Conservation (phyloP, 306 rosid genomes). For the Inga leiocalycina region DNA sequence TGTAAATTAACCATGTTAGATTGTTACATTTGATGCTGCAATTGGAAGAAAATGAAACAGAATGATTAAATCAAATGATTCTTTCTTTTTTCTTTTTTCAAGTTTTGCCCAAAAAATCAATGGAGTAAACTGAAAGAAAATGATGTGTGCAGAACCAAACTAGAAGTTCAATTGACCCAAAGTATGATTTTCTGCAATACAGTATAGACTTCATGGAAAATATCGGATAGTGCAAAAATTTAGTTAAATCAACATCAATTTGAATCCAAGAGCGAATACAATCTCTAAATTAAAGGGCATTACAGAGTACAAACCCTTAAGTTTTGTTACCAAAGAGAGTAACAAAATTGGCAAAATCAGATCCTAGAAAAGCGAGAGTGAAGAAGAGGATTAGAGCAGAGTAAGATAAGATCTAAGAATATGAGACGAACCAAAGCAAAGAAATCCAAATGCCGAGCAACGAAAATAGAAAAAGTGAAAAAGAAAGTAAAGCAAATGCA, state of each 20-base stretch:
- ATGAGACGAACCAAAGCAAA: not conserved
- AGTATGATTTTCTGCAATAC: not conserved
- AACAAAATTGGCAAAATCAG: conserved; percentile 38
- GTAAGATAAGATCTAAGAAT: conserved; percentile 41
- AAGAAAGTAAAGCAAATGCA: not conserved
- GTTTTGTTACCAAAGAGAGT: conserved; percentile 5
- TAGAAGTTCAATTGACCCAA: not conserved
- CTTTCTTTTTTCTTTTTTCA: too few species aligned
- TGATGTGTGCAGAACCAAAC: not conserved
- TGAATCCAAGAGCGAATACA: not conserved
- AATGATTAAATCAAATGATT: not conserved
- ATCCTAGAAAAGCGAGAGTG: conserved; percentile 40
- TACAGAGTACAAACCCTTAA: not conserved
- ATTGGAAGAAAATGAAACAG: not conserved
- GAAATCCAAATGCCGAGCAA: conserved; percentile 36
- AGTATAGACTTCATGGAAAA: not conserved
- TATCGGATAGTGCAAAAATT: conserved; percentile 25
- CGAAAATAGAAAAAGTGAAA: not conserved
- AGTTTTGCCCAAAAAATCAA: not conserved
- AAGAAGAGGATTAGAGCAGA: conserved; percentile 6
- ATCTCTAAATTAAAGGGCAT: not conserved
- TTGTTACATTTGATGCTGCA: not conserved
- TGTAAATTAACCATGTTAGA: not conserved
- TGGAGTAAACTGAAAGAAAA: not conserved
- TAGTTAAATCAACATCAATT: conserved; percentile 2